phyloP scores from a whole-genome alignment of 495 filamentous ascomycete species.

The Daldinia decipiens region DNA sequence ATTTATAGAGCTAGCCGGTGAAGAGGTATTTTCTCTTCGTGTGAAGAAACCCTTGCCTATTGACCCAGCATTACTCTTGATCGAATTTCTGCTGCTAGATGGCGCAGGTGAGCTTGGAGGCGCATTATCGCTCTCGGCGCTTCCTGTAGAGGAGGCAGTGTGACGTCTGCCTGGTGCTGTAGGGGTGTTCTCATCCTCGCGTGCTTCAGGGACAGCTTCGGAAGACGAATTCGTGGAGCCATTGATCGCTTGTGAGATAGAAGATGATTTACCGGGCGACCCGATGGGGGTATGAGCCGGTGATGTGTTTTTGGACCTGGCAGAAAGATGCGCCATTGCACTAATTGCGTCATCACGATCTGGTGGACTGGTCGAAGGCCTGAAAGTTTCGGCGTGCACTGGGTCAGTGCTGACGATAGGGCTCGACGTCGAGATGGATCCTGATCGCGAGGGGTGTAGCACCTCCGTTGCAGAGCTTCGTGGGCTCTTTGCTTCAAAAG shows the following conservation, averaged over 20 bases:
- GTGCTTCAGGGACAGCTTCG: conserved; percentile 40
- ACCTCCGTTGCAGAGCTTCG: conserved; percentile 37
- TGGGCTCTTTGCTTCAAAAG: conserved; percentile 51
- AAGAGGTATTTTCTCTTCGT: conserved; percentile 50
- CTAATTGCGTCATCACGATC: conserved; percentile 67
- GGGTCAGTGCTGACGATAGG: conserved; percentile 46
- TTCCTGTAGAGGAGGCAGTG: conserved; percentile 53
- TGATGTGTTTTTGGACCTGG: conserved; percentile 66
- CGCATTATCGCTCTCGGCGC: conserved; percentile 39
- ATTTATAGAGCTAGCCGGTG: conserved; percentile 35
- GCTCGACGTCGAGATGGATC: conserved; percentile 64
- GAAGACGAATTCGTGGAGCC: conserved; percentile 53
- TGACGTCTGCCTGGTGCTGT: conserved; percentile 53
- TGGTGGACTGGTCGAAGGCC: conserved; percentile 45
- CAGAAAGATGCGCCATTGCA: conserved; percentile 73
- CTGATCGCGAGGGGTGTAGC: conserved; percentile 56
- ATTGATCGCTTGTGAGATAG: conserved; percentile 43
- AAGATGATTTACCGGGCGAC: conserved; percentile 59
- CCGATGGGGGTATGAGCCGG: conserved; percentile 62
- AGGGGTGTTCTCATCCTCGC: conserved; percentile 25
- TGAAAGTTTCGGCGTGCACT: conserved; percentile 47
- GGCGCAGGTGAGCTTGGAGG: conserved; percentile 47
- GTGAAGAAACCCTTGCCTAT: conserved; percentile 52
- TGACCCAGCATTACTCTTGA: conserved; percentile 52
- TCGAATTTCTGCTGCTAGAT: conserved; percentile 50